Percentiles rank a stretch among this genome's conserved stretches.
These are phyloP conservation scores for Fragaria nilgerrensis DNA, from an alignment of 306 rosid species.

Conservation along the genomic window DNA sequence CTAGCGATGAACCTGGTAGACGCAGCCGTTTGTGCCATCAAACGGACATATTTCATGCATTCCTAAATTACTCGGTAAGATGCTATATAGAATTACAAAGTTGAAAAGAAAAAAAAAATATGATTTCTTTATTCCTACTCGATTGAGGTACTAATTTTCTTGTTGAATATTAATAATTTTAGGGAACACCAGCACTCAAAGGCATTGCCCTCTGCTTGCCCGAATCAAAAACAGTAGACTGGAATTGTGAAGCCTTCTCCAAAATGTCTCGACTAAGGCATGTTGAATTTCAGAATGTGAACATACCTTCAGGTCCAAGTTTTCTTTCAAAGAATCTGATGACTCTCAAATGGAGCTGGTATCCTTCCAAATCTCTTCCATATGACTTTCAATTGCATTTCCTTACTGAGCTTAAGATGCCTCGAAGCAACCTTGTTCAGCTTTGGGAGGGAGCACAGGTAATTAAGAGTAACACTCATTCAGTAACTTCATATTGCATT, in stretches of 20 bases:
- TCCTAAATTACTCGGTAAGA: too few species aligned
- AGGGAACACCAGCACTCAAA: conserved; percentile 17
- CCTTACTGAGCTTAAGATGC: conserved; percentile 10
- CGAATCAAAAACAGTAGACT: neutral
- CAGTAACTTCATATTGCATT: too few species aligned
- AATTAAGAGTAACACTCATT: neutral
- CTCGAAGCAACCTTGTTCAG: neutral
- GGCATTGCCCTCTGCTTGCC: neutral
- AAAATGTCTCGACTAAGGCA: conserved; percentile 19
- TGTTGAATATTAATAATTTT: too few species aligned
- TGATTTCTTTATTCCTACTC: too few species aligned
- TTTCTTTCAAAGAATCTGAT: conserved; percentile 15
- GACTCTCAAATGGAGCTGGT: conserved; percentile 10
- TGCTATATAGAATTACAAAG: too few species aligned
- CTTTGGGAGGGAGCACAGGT: conserved; percentile 20
- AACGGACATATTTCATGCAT: too few species aligned
- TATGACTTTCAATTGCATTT: neutral
- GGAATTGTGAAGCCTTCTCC: conserved; percentile 18
- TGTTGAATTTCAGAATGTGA: neutral
- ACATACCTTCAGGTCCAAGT: neutral
- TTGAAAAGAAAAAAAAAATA: too few species aligned
- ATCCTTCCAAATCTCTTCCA: conserved; percentile 12
- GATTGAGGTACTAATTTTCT: too few species aligned
- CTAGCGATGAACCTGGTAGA: too few species aligned
- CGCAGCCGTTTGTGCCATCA: too few species aligned